Conservation (phyloP, 192 early-diverging fungal species). For the Coemansia sp. region DNA sequence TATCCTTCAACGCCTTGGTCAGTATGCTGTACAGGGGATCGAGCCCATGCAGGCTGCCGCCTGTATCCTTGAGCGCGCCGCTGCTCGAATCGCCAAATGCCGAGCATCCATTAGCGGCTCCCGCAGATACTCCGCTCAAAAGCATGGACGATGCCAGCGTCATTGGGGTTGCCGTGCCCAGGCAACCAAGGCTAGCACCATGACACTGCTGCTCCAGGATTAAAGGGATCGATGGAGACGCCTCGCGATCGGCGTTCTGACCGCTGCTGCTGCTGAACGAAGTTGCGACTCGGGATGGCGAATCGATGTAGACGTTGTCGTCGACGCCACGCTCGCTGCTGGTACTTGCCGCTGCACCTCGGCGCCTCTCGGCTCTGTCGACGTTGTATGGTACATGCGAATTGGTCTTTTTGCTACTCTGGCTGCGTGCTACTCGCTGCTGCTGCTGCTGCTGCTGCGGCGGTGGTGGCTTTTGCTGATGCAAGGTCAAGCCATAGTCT, state of each 20-base stretch:
- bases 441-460: constrained; percentile 15
- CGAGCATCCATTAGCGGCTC: background rate
- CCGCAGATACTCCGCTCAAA: background rate
- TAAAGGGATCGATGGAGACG: constrained; percentile 39
- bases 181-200: background rate
- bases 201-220: constrained; percentile 27
- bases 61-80: background rate
- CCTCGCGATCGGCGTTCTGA: constrained; percentile 9
- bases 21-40: constrained; percentile 15
- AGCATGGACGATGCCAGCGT: constrained; percentile 2
- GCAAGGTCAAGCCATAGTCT: too few relatives aligned
- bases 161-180: constrained; percentile 3
- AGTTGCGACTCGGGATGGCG: background rate
- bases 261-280: constrained; percentile 9
- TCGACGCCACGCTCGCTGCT: constrained; percentile 15
- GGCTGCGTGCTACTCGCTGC: constrained; percentile 33
- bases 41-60: background rate
- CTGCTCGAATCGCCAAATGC: background rate
- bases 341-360: constrained; percentile 5
- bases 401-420: constrained; percentile 19
- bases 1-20: constrained; percentile 9
- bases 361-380: constrained; percentile 21
- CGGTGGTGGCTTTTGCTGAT: too few relatives aligned
- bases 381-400: constrained; percentile 31
- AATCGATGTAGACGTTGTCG: background rate